Percentiles rank a stretch among this genome's conserved stretches.
These are phyloP conservation scores for Fraxinus angustifolia DNA, from an alignment of 305 asterid species.

Conservation along the genomic window DNA sequence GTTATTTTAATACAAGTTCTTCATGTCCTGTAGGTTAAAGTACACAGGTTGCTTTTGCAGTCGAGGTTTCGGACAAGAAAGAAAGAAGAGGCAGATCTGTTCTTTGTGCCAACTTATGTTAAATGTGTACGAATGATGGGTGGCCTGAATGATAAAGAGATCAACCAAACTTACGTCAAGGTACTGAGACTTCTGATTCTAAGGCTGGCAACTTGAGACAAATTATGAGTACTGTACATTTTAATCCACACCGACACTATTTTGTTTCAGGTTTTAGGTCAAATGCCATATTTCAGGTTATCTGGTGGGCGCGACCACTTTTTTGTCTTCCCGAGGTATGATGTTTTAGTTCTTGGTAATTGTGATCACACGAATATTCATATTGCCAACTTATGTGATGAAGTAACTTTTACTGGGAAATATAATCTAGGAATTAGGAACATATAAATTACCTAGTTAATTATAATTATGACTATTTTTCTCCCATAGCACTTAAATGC, in stretches of 20 bases:
- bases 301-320: conserved; percentile 90
- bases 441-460: not conserved
- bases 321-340: conserved; percentile 90
- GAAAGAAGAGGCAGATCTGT: conserved; percentile 86
- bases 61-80: conserved; percentile 61
- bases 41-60: conserved; percentile 70
- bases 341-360: not conserved
- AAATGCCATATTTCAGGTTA: conserved; percentile 93
- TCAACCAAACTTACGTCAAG: conserved; percentile 82
- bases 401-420: not conserved
- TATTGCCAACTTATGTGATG: conserved; percentile 1
- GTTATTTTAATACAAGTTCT: not conserved
- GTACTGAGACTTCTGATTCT: conserved; percentile 35
- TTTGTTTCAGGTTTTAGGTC: conserved; percentile 83
- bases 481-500: not conserved
- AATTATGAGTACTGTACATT: conserved; percentile 16
- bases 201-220: conserved; percentile 7
- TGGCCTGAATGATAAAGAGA: conserved; percentile 85
- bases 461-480: not conserved
- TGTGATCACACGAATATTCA: conserved; percentile 3
- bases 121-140: conserved; percentile 96
- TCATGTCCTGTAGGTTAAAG: conserved; percentile 60
- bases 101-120: conserved; percentile 85
- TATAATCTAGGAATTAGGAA: not conserved
- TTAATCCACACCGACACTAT: conserved; percentile 28